A percentile compares a stretch with the other conserved stretches of the same genome.
Conservation (phyloP, 1,139 yeast genomes). For the Zygoascus sp. region DNA sequence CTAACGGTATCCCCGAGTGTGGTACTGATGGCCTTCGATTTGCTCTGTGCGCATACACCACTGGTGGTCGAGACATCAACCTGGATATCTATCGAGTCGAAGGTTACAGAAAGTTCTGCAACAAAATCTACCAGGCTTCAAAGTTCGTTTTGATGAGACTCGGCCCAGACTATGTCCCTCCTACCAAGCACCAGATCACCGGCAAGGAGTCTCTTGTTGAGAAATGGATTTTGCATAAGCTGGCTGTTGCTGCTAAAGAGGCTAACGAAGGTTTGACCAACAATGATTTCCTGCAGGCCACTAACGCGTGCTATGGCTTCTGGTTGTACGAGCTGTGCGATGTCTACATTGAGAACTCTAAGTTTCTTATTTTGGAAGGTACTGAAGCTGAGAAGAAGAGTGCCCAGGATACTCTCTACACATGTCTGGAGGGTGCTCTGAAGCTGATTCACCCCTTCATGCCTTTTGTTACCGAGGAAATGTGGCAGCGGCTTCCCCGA, state of each 20-base stretch:
- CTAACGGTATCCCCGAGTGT: conserved; percentile 97
- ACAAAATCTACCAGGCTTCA: conserved; percentile 98
- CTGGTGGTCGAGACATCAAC: conserved; percentile 98
- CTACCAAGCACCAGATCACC: conserved; percentile 53
- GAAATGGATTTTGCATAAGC: conserved; percentile 91
- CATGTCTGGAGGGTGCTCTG: conserved; percentile 87
- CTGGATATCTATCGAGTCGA: conserved; percentile 95
- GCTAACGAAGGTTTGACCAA: conserved; percentile 66
- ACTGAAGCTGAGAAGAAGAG: conserved; percentile 75
- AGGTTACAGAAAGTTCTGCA: conserved; percentile 98
- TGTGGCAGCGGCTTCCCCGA: conserved; percentile 98
- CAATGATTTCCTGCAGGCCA: conserved; percentile 86
- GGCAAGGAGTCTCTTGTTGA: conserved; percentile 92
- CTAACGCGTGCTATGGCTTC: conserved; percentile 82
- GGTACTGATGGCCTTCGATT: conserved; percentile 98
- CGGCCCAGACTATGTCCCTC: conserved; percentile 83
- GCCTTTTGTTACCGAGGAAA: conserved; percentile 95
- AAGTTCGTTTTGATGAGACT: conserved; percentile 91
- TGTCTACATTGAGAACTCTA: conserved; percentile 96
- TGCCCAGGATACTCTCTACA: conserved; percentile 91
- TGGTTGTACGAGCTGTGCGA: conserved; percentile 96
- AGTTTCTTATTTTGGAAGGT: conserved; percentile 88
- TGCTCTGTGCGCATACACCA: conserved; percentile 96
- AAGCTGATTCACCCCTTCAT: conserved; percentile 94
- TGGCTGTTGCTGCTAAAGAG: conserved; percentile 62